Percentiles rank a stretch among this genome's conserved stretches.
These are phyloP conservation scores for Penicillium psychrosexuale DNA, from an alignment of 2,329 filamentous ascomycete species.

Conservation along the genomic window DNA sequence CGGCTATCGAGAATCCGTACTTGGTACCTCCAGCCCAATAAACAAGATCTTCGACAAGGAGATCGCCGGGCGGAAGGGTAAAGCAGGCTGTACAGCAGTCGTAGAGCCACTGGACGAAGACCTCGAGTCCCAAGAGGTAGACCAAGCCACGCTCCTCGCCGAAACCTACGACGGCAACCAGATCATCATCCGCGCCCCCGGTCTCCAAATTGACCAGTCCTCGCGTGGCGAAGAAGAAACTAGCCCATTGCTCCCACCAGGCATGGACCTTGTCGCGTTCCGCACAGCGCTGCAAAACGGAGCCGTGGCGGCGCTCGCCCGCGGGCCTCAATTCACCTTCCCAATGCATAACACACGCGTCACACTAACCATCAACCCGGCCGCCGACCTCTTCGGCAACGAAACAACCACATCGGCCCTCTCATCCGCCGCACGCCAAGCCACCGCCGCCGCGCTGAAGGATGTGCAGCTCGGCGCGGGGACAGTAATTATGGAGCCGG, in stretches of 20 bases:
- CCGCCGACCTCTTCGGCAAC: conserved; percentile 61
- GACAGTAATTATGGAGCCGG: conserved; percentile 79
- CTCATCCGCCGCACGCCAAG: conserved; percentile 65
- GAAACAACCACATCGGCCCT: conserved; percentile 65
- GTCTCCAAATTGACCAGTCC: conserved; percentile 41
- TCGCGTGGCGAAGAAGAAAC: conserved; percentile 40
- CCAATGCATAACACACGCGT: conserved; percentile 75
- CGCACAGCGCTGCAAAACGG: conserved; percentile 68
- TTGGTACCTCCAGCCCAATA: conserved; percentile 54
- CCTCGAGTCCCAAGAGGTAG: conserved; percentile 11
- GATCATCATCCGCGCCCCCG: conserved; percentile 56
- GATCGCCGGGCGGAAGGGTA: conserved; percentile 74
- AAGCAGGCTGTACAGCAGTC: conserved; percentile 68
- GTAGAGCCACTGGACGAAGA: conserved; percentile 58
- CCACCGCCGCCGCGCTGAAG: conserved; percentile 67
- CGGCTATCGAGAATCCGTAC: conserved; percentile 83
- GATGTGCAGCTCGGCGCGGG: conserved; percentile 41
- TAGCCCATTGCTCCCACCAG: conserved; percentile 52
- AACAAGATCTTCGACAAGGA: conserved; percentile 70
- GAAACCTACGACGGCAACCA: conserved; percentile 66
- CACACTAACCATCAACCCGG: conserved; percentile 64
- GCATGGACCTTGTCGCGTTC: conserved; percentile 51
- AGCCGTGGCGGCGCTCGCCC: conserved; percentile 74
- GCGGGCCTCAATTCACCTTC: conserved; percentile 76
- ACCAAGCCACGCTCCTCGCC: conserved; percentile 38